Conservation (phyloP, 345 rosid species). For the Conringia planisiliqua region DNA sequence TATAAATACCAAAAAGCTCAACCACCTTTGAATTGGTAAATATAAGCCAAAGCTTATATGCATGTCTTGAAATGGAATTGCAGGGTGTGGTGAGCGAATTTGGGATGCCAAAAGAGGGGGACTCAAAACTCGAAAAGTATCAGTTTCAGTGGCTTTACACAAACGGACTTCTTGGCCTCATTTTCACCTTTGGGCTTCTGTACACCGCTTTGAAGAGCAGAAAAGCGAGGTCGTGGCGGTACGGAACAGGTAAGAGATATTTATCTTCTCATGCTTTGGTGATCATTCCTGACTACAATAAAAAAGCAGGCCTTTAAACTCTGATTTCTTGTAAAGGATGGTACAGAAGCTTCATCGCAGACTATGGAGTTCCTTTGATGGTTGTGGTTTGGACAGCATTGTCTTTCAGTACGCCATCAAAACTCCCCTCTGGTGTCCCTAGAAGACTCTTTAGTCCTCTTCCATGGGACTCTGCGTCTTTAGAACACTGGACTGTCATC, state of each 20-base stretch:
- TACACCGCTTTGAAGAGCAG: slow-evolving; percentile 68
- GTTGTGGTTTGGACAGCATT: slow-evolving; percentile 75
- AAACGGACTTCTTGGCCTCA: slow-evolving; percentile 70
- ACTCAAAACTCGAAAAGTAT: slow-evolving; percentile 41
- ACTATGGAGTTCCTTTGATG: slow-evolving; percentile 87
- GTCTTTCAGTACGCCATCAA: slow-evolving; percentile 44
- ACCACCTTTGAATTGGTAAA: background rate
- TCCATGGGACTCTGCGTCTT: slow-evolving; percentile 60
- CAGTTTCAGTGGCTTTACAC: slow-evolving; percentile 67
- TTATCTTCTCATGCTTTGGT: background rate
- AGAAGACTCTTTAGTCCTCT: slow-evolving; percentile 77
- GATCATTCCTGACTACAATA: background rate
- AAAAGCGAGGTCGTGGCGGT: slow-evolving; percentile 74
- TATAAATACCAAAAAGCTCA: background rate
- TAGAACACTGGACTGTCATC: slow-evolving; percentile 69
- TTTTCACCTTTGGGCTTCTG: slow-evolving; percentile 64
- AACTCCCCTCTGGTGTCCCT: slow-evolving; percentile 70
- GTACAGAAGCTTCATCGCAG: slow-evolving; percentile 64
- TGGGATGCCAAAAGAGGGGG: slow-evolving; percentile 42
- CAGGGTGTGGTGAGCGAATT: slow-evolving; percentile 77
- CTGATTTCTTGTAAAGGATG: slow-evolving; percentile 37
- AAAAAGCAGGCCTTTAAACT: background rate
- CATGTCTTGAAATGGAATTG: background rate
- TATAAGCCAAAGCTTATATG: background rate
- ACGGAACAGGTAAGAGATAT: slow-evolving; percentile 55